A percentile compares a stretch with the other conserved stretches of the same genome.
Evolutionary conservation across 495 filamentous ascomycete species (phyloP).

Genomic region (Aspergillus kassunensis): DNA sequence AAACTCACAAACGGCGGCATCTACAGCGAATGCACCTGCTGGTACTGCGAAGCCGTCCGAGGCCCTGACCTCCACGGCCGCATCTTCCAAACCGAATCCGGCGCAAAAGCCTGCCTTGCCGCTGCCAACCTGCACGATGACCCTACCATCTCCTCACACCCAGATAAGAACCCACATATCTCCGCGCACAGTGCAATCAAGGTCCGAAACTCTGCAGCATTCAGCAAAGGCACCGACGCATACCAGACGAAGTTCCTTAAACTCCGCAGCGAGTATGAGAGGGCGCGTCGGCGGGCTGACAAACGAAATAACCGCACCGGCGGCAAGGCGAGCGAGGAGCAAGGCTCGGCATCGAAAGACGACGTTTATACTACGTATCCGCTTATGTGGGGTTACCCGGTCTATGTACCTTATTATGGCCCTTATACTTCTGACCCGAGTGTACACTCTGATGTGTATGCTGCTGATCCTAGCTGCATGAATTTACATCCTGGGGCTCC

Average conservation of each 20-base stretch:
- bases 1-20: conserved; percentile 54
- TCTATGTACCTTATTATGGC: conserved; percentile 48
- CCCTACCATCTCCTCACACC: conserved; percentile 49
- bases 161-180: conserved; percentile 66
- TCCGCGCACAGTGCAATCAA: conserved; percentile 61
- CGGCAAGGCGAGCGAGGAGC: neutral
- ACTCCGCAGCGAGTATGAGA: conserved; percentile 60
- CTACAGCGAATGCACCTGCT: conserved; percentile 83
- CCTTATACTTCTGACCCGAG: conserved; percentile 49
- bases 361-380: conserved; percentile 19
- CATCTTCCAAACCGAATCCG: conserved; percentile 27
- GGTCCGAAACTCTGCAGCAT: neutral
- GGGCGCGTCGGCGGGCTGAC: conserved; percentile 55
- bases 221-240: neutral
- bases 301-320: conserved; percentile 44
- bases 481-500: conserved; percentile 32
- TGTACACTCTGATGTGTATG: conserved; percentile 38
- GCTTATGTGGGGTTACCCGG: conserved; percentile 44
- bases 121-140: conserved; percentile 53
- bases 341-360: neutral
- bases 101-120: conserved; percentile 29
- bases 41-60: conserved; percentile 84
- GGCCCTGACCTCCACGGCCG: conserved; percentile 46
- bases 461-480: conserved; percentile 44
- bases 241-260: conserved; percentile 28